These are phyloP conservation scores for Myxozyma monticola DNA, from an alignment of 805 yeast genomes.

Conservation along the genomic window DNA sequence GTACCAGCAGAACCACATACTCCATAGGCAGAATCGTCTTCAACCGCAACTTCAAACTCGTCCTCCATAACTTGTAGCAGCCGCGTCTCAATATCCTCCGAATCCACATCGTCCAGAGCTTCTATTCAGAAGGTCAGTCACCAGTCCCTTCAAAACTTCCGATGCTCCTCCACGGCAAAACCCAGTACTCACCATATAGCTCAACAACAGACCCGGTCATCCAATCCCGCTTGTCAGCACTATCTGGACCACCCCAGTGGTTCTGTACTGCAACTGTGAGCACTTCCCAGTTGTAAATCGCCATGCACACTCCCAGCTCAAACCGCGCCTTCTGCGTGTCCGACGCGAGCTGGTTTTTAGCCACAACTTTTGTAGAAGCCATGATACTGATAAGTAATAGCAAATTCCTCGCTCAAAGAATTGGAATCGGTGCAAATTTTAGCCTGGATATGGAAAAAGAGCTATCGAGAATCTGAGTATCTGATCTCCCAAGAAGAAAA, in stretches of 20 bases:
- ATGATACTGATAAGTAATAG: too few species aligned
- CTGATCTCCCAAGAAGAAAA: too few species aligned
- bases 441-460: too few species aligned
- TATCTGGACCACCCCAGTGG: slow-evolving; percentile 93
- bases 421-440: too few species aligned
- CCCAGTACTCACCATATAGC: slow-evolving; percentile 49
- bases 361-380: slow-evolving; percentile 8
- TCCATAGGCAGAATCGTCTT: slow-evolving; percentile 79
- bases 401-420: too few species aligned
- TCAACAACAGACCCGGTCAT: slow-evolving; percentile 79
- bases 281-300: slow-evolving; percentile 87
- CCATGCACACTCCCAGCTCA: slow-evolving; percentile 91
- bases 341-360: slow-evolving; percentile 10
- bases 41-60: slow-evolving; percentile 86
- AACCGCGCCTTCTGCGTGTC: slow-evolving; percentile 69
- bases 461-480: too few species aligned
- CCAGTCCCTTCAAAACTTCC: neutral
- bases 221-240: slow-evolving; percentile 94
- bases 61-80: slow-evolving; percentile 88
- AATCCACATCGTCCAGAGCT: slow-evolving; percentile 56
- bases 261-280: slow-evolving; percentile 85
- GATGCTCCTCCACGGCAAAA: neutral
- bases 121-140: slow-evolving; percentile 9
- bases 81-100: slow-evolving; percentile 79
- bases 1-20: slow-evolving; percentile 1